phyloP scores from a whole-genome alignment of 768 basidiomycete genomes.

The Ramaria sp. region DNA sequence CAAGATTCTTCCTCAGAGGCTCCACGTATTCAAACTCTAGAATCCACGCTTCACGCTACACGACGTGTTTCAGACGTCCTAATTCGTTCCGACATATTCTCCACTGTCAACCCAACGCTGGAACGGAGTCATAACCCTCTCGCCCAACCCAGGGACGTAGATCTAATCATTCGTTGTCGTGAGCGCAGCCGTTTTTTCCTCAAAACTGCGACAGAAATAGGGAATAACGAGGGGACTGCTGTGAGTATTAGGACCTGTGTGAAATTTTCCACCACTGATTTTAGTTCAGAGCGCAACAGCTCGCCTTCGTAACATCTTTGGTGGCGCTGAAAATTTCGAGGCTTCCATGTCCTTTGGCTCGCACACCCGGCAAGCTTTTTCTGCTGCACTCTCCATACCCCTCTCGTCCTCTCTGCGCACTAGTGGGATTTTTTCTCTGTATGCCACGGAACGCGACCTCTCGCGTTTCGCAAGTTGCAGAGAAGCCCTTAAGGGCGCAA shows the following conservation, averaged over 20 bases:
- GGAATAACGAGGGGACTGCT: constrained; percentile 89
- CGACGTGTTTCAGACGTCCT: constrained; percentile 56
- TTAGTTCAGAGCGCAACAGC: constrained; percentile 57
- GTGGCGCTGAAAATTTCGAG: constrained; percentile 82
- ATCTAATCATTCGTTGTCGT: constrained; percentile 53
- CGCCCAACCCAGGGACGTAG: constrained; percentile 52
- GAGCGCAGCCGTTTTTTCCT: constrained; percentile 71
- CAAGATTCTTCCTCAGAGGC: constrained; percentile 12
- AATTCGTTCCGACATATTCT: constrained; percentile 68
- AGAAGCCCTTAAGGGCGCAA: constrained; percentile 53
- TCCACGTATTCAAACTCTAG: constrained; percentile 35
- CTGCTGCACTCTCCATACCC: constrained; percentile 55
- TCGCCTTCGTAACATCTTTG: constrained; percentile 78
- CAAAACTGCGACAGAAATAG: constrained; percentile 82
- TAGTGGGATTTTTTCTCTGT: constrained; percentile 57
- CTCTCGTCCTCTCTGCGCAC: constrained; percentile 50
- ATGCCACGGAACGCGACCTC: constrained; percentile 72
- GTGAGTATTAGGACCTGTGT: constrained; percentile 34
- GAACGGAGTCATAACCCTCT: constrained; percentile 44
- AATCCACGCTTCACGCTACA: constrained; percentile 59
- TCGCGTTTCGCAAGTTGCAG: constrained; percentile 63
- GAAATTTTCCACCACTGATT: background rate
- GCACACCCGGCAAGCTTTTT: constrained; percentile 74
- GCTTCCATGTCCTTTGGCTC: constrained; percentile 79
- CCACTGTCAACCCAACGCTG: constrained; percentile 49